These are phyloP conservation scores for Pseudofabraea citricarpa DNA, from an alignment of 2,329 filamentous ascomycete genomes.

Conservation along the genomic window DNA sequence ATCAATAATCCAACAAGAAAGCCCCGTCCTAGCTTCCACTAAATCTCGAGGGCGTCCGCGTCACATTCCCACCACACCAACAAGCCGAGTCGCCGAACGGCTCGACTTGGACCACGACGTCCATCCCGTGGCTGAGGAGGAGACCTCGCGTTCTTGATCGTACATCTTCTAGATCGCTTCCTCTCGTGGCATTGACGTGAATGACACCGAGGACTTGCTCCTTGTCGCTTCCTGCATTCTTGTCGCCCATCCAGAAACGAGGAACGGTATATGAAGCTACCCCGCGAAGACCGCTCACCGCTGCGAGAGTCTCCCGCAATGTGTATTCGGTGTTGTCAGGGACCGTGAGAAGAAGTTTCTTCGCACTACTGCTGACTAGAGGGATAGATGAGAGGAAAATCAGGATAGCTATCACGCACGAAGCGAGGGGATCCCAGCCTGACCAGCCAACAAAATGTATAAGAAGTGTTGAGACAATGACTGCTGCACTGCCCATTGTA, in stretches of 20 bases:
- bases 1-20: too few relatives aligned
- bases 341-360: conserved; percentile 76
- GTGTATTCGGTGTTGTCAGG: conserved; percentile 84
- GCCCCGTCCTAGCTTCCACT: too few relatives aligned
- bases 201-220: conserved; percentile 73
- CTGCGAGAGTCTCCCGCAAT: conserved; percentile 79
- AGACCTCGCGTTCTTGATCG: conserved; percentile 71
- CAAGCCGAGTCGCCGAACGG: conserved; percentile 67
- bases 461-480: conserved; percentile 85
- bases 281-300: conserved; percentile 75
- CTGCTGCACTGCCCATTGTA: conserved; percentile 87
- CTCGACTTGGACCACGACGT: conserved; percentile 85
- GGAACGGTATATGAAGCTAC: conserved; percentile 83
- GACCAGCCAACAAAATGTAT: conserved; percentile 87
- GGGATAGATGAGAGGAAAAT: conserved; percentile 92
- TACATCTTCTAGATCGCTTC: conserved; percentile 76
- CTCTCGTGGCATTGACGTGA: conserved; percentile 72
- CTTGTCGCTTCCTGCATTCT: conserved; percentile 31
- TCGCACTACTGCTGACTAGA: conserved; percentile 78
- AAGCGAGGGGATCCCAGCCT: conserved; percentile 91
- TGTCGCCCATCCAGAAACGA: conserved; percentile 88
- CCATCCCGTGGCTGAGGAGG: conserved; percentile 65
- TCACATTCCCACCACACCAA: conserved; percentile 45
- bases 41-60: neutral
- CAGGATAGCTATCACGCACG: conserved; percentile 85